Evolutionary conservation across 2,329 filamentous ascomycete species (phyloP).

Genomic region (Rosellinia necatrix): DNA sequence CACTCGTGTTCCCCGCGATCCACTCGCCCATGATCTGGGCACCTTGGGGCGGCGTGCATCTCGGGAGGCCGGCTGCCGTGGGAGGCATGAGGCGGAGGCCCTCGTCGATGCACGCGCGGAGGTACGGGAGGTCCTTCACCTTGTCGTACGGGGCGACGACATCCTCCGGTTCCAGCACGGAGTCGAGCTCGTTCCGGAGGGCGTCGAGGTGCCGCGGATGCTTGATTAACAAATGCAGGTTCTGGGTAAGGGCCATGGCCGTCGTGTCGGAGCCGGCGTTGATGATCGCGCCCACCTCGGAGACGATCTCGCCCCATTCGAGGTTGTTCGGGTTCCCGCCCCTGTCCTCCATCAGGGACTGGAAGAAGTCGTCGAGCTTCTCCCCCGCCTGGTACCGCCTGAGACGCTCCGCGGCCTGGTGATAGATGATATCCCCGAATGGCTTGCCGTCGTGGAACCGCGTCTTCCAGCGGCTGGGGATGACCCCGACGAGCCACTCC

Average conservation of each 20-base stretch:
- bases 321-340: slow-evolving; percentile 48
- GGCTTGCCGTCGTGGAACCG: neutral
- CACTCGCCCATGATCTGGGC: slow-evolving; percentile 49
- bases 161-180: slow-evolving; percentile 48
- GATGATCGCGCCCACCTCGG: slow-evolving; percentile 59
- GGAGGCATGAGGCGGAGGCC: slow-evolving; percentile 51
- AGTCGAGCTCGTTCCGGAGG: slow-evolving; percentile 52
- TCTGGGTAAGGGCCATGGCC: slow-evolving; percentile 54
- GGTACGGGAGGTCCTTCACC: slow-evolving; percentile 55
- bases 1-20: slow-evolving; percentile 50
- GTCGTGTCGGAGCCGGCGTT: slow-evolving; percentile 58
- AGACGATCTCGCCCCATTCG: slow-evolving; percentile 62
- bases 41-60: slow-evolving; percentile 52
- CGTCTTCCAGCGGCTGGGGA: neutral
- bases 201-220: slow-evolving; percentile 48
- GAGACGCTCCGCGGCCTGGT: slow-evolving; percentile 50
- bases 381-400: slow-evolving; percentile 54
- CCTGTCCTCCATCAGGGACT: slow-evolving; percentile 56
- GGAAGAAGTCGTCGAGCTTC: slow-evolving; percentile 63
- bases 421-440: slow-evolving; percentile 44
- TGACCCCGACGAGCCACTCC: neutral
- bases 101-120: slow-evolving; percentile 57
- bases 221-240: slow-evolving; percentile 56
- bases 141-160: slow-evolving; percentile 54
- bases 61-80: slow-evolving; percentile 48